Base-by-base conservation (phyloP, 352 stramenopile genomes). In the Phytophthora vignae region DNA sequence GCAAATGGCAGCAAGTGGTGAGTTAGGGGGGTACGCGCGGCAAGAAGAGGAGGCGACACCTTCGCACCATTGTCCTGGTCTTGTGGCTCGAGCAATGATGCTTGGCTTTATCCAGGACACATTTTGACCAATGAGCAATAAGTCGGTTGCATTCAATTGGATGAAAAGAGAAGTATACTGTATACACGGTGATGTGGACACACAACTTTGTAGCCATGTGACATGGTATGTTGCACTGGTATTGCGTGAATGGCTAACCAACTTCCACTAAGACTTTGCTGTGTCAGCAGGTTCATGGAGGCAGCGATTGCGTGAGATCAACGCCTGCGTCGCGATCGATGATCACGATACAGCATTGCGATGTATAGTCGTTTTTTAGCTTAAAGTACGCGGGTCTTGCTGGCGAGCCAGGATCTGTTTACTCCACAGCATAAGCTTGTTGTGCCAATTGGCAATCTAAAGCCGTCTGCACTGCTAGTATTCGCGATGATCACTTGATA, bases 21-120 rank as follows among this genome's bases (percentile, higher is more conserved):
- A 66, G 6, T 50, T 17, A 60, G 33, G 27, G 31, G 22, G 14
- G 50, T 12, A 53, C 48, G 29, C 49, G 49, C 2, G 38, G 15
- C 15, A 59, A 25, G 54, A 59, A 25, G 54, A 55, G 14, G 53
- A 56, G 49, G 56, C 27, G 33, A 42, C 54, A 19, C 56, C 48
- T 55, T 55, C 10, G 48, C 46, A 74, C 67, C 67, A 74, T 74
- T 74, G 48, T 70, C 53, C 52, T 50, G n/a, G 46, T 70, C 53
- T 40, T 58, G 0, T n/a, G 22, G 53, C 54, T 57, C 38, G 55
- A 60, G 58, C 59, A 48, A 40, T 65, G 46, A 31, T 64, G 31
- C 12, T 55, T 44, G 31, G 31, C 29, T 50, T 48, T 14, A 14
- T 11, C n/a, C 15, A 49, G 19, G 4, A 6, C 21, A 6, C 11